A percentile compares a stretch with the other conserved stretches of the same genome.
Evolutionary conservation across 805 yeast genomes (phyloP).

Genomic region (Hemisphaericaspora nanyangensis): DNA sequence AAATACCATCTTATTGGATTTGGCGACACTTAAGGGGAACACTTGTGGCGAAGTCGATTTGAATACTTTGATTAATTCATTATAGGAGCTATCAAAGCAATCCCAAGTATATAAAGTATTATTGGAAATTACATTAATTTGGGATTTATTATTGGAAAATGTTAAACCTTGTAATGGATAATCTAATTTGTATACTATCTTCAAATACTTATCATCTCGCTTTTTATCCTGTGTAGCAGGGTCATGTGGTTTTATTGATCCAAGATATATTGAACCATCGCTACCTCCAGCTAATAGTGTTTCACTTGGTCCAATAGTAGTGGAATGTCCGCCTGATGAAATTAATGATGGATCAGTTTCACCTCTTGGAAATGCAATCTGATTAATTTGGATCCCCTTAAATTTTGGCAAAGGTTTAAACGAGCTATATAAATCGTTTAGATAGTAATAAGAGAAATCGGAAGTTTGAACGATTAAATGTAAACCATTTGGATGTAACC

Average conservation of each 20-base stretch:
- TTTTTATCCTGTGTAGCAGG: slow-evolving; percentile 22
- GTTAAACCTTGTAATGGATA: slow-evolving; percentile 14
- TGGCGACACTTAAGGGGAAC: not conserved
- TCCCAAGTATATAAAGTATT: slow-evolving; percentile 27
- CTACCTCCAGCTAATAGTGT: slow-evolving; percentile 23
- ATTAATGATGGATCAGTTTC: too few species aligned
- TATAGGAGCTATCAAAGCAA: slow-evolving; percentile 24
- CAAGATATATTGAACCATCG: slow-evolving; percentile 26
- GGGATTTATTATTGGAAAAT: slow-evolving; percentile 18
- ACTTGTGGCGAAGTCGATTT: slow-evolving; percentile 11
- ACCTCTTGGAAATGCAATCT: slow-evolving; percentile 25
- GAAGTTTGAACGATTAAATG: slow-evolving; percentile 30
- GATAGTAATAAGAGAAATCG: slow-evolving; percentile 22
- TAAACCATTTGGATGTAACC: slow-evolving; percentile 37
- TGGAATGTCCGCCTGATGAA: too few species aligned
- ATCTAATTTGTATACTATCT: slow-evolving; percentile 20
- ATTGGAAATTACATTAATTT: slow-evolving; percentile 20
- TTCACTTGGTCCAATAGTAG: slow-evolving; percentile 15
- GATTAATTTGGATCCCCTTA: slow-evolving; percentile 24
- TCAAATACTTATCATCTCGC: slow-evolving; percentile 34
- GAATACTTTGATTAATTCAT: slow-evolving; percentile 28
- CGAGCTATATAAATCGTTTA: slow-evolving; percentile 26
- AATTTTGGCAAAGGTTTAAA: slow-evolving; percentile 32
- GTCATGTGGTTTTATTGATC: slow-evolving; percentile 26
- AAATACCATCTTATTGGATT: slow-evolving; percentile 9